Evolutionary conservation across 1,284 basidiomycete genomes (phyloP).

Genomic region (Sporisorium exsertum): DNA sequence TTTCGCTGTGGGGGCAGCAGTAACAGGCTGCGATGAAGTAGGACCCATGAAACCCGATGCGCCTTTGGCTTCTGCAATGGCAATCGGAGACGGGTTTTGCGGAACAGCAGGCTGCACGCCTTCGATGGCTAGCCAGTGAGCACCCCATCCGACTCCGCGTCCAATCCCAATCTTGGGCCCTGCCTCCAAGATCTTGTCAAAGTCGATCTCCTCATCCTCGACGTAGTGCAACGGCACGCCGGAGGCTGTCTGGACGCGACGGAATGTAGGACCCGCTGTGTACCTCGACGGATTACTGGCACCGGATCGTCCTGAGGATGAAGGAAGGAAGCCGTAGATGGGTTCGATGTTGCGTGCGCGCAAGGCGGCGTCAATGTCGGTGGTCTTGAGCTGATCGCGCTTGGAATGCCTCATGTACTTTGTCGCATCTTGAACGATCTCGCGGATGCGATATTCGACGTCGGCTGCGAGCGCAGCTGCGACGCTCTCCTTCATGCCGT

Average conservation of each 20-base stretch:
- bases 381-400: constrained; percentile 84
- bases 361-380: constrained; percentile 92
- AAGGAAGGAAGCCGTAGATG: constrained; percentile 58
- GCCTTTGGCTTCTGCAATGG: constrained; percentile 36
- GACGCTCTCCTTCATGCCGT: constrained; percentile 82
- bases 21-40: constrained; percentile 53
- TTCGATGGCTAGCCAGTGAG: constrained; percentile 96
- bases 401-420: constrained; percentile 96
- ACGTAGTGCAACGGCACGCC: constrained; percentile 80
- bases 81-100: constrained; percentile 83
- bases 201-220: constrained; percentile 97
- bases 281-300: constrained; percentile 24
- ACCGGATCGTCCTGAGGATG: constrained; percentile 45
- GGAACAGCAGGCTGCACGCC: constrained; percentile 96
- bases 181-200: constrained; percentile 74
- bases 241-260: constrained; percentile 68
- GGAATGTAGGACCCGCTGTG: constrained; percentile 64
- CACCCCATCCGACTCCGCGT: constrained; percentile 67
- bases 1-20: constrained; percentile 58
- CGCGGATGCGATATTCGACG: constrained; percentile 95
- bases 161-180: constrained; percentile 62
- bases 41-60: constrained; percentile 39
- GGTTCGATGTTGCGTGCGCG: constrained; percentile 91
- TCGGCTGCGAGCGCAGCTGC: constrained; percentile 90
- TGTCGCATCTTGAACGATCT: constrained; percentile 93